These are phyloP conservation scores for Mycena alexandri DNA, from an alignment of 768 basidiomycete genomes.

Conservation along the genomic window DNA sequence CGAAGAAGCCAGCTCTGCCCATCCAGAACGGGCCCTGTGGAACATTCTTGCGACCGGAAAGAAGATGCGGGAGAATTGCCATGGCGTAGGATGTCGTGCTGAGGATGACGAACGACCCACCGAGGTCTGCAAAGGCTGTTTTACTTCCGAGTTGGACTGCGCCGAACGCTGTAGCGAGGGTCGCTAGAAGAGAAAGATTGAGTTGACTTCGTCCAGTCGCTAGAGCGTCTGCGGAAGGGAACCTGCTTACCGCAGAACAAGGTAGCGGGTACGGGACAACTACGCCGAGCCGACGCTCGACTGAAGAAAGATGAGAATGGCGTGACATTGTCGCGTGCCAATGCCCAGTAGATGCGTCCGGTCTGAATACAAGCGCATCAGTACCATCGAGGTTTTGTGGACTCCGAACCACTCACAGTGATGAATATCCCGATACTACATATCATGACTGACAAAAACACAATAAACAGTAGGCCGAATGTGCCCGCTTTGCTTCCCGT, in stretches of 20 bases:
- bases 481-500: too few species aligned
- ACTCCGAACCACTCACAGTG: too few species aligned
- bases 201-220: conserved; percentile 1
- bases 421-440: too few species aligned
- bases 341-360: too few species aligned
- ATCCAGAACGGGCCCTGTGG: conserved; percentile 29
- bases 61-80: conserved; percentile 33
- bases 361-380: too few species aligned
- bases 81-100: conserved; percentile 35
- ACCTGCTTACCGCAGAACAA: conserved; percentile 31
- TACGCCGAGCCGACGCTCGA: conserved; percentile 22
- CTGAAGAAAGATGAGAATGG: conserved; percentile 31
- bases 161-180: conserved; percentile 25
- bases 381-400: too few species aligned
- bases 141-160: conserved; percentile 35
- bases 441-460: too few species aligned
- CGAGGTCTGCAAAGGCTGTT: conserved; percentile 33
- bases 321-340: too few species aligned
- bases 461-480: too few species aligned
- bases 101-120: conserved; percentile 33
- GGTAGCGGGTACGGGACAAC: conserved; percentile 33
- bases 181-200: conserved; percentile 5
- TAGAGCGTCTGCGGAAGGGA: neutral
- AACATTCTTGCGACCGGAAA: conserved; percentile 32
- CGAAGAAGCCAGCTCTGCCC: conserved; percentile 29